phyloP scores from a whole-genome alignment of 768 basidiomycete species.

The Boletus rubescentipes region DNA sequence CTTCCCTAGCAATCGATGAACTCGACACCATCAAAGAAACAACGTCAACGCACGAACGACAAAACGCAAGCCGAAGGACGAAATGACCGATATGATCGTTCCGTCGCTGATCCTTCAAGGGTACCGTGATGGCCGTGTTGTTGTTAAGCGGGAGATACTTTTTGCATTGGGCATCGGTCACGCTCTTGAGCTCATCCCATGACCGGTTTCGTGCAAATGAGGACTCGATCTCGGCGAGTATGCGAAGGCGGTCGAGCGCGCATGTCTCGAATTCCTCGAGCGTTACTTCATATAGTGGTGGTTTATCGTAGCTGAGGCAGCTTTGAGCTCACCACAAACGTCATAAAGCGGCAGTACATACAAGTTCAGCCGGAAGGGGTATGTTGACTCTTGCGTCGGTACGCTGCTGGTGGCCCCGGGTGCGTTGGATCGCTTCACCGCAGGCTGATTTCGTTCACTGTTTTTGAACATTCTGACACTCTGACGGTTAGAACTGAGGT shows the following conservation, averaged over 20 bases:
- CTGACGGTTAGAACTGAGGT: not conserved
- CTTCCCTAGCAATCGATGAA: constrained; percentile 59
- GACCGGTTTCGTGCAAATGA: constrained; percentile 79
- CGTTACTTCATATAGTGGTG: constrained; percentile 86
- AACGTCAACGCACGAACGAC: constrained; percentile 77
- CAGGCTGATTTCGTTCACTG: constrained; percentile 8
- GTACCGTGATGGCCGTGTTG: constrained; percentile 47
- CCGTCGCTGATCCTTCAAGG: constrained; percentile 63
- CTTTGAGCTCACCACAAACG: constrained; percentile 4
- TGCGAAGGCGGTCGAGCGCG: constrained; percentile 83
- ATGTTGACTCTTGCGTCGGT: constrained; percentile 27
- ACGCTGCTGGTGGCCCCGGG: not conserved
- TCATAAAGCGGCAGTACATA: constrained; percentile 35
- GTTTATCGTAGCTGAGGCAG: constrained; percentile 72
- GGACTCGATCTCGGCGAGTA: constrained; percentile 90
- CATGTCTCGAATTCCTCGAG: constrained; percentile 93
- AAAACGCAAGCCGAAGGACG: constrained; percentile 91
- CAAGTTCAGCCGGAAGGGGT: constrained; percentile 81
- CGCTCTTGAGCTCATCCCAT: constrained; percentile 71
- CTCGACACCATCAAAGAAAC: not conserved
- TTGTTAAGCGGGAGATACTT: constrained; percentile 75
- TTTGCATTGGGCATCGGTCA: constrained; percentile 61
- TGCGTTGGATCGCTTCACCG: not conserved
- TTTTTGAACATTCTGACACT: constrained; percentile 21
- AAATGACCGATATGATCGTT: constrained; percentile 92